Percentiles rank a stretch among this genome's conserved stretches.
Evolutionary conservation across 192 early-diverging fungal species (phyloP).

Genomic region (Linnemannia hyalina): DNA sequence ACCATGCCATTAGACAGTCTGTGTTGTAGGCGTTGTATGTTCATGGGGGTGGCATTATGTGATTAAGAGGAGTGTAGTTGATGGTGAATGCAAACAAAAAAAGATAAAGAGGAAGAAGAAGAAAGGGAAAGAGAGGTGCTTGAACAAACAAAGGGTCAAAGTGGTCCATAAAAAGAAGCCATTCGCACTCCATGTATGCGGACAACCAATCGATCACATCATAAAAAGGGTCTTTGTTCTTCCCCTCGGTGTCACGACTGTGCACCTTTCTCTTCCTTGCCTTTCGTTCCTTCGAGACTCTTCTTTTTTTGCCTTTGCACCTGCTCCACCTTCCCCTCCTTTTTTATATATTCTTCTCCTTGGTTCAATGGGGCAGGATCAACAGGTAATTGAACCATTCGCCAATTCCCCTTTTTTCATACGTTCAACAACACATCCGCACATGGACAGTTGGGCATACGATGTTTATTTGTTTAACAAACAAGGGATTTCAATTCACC

Average conservation of each 20-base stretch:
- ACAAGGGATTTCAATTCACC: not conserved
- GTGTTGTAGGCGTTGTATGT: not conserved
- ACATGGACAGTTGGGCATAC: too few relatives aligned
- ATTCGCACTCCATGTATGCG: too few relatives aligned
- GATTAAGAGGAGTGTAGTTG: not conserved
- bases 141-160: too few relatives aligned
- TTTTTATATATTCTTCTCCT: not conserved
- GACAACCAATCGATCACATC: not conserved
- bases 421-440: too few relatives aligned
- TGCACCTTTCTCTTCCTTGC: not conserved
- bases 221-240: constrained; percentile 2
- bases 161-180: too few relatives aligned
- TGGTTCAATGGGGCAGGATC: not conserved
- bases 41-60: constrained; percentile 1
- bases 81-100: not conserved
- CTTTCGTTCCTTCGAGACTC: not conserved
- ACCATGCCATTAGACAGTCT: not conserved
- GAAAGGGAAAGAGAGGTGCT: not conserved
- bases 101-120: not conserved
- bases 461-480: not conserved
- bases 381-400: too few relatives aligned
- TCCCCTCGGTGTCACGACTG: not conserved
- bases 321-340: not conserved
- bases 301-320: not conserved
- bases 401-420: too few relatives aligned